Evolutionary conservation across 768 basidiomycete genomes (phyloP).

Genomic region (Podaxis rugospora): DNA sequence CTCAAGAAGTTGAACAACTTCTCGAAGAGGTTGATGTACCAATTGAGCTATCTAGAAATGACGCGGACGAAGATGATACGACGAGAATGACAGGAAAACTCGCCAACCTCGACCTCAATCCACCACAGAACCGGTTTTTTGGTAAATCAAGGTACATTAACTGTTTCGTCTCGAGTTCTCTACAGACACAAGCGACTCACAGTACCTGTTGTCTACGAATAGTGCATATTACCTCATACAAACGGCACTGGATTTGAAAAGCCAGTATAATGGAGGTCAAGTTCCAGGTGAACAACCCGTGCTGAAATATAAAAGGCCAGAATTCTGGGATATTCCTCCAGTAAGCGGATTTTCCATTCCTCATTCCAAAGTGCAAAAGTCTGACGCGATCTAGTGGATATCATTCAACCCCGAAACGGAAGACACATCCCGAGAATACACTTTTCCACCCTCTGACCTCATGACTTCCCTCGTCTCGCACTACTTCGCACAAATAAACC

Average conservation of each 20-base stretch:
- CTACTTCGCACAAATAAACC: slow-evolving; percentile 61
- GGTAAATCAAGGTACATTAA: slow-evolving; percentile 38
- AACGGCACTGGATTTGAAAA: slow-evolving; percentile 53
- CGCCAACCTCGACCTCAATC: slow-evolving; percentile 32
- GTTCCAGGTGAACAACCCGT: slow-evolving; percentile 19
- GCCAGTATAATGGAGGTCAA: slow-evolving; percentile 43
- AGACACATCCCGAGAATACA: slow-evolving; percentile 25
- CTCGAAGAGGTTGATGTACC: slow-evolving; percentile 33
- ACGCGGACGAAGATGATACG: slow-evolving; percentile 25
- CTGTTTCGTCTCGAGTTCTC: not conserved
- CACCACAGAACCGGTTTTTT: slow-evolving; percentile 39
- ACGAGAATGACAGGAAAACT: slow-evolving; percentile 27
- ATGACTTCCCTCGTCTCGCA: slow-evolving; percentile 48
- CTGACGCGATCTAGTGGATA: slow-evolving; percentile 26
- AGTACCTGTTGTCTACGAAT: not conserved
- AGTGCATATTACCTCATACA: slow-evolving; percentile 50
- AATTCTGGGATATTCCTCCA: slow-evolving; percentile 47
- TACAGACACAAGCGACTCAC: not conserved
- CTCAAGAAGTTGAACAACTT: slow-evolving; percentile 47
- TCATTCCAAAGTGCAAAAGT: not conserved
- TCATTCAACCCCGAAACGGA: slow-evolving; percentile 18
- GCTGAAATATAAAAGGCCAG: slow-evolving; percentile 30
- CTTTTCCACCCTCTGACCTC: slow-evolving; percentile 53
- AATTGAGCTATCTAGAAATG: slow-evolving; percentile 27
- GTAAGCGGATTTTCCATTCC: slow-evolving; percentile 23